Conservation (phyloP, 2,329 filamentous ascomycete genomes). For the Drechslerella coelobrocha region DNA sequence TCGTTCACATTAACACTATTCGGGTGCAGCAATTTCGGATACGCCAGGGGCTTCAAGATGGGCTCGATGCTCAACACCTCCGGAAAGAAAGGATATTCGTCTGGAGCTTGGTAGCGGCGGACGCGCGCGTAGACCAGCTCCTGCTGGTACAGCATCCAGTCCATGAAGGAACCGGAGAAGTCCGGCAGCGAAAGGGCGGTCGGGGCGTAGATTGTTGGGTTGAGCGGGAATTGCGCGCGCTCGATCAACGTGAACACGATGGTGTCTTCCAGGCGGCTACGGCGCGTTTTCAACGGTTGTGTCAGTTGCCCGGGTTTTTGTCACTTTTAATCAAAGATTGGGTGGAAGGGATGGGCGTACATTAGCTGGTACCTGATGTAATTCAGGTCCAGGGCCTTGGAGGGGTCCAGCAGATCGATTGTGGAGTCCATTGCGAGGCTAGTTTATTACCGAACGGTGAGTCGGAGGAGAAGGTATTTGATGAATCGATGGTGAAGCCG, state of each 20-base stretch:
- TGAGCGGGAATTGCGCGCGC: constrained; percentile 94
- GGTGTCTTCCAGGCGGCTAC: constrained; percentile 92
- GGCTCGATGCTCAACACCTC: constrained; percentile 73
- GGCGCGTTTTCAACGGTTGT: constrained; percentile 31
- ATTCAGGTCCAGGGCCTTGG: constrained; percentile 83
- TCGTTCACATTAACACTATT: constrained; percentile 92
- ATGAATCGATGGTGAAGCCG: neutral
- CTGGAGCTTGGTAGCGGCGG: constrained; percentile 91
- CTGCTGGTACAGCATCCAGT: constrained; percentile 91
- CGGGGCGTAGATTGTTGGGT: constrained; percentile 82
- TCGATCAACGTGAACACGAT: constrained; percentile 98
- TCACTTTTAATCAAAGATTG: too few species aligned
- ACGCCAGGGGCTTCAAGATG: constrained; percentile 84
- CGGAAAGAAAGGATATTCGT: constrained; percentile 98
- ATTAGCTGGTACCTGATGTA: constrained; percentile 95
- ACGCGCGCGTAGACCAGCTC: constrained; percentile 91
- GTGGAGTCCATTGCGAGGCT: constrained; percentile 76
- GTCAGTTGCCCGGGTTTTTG: too few species aligned
- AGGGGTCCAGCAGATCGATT: constrained; percentile 84
- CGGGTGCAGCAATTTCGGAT: constrained; percentile 83
- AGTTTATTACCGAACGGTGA: neutral
- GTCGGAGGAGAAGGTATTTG: neutral
- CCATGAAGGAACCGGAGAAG: constrained; percentile 75
- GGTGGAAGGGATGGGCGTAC: constrained; percentile 62
- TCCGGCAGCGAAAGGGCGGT: constrained; percentile 80